Evolutionary conservation across 2,329 filamentous ascomycete species (phyloP).

Genomic region (Seiridium cupressi): DNA sequence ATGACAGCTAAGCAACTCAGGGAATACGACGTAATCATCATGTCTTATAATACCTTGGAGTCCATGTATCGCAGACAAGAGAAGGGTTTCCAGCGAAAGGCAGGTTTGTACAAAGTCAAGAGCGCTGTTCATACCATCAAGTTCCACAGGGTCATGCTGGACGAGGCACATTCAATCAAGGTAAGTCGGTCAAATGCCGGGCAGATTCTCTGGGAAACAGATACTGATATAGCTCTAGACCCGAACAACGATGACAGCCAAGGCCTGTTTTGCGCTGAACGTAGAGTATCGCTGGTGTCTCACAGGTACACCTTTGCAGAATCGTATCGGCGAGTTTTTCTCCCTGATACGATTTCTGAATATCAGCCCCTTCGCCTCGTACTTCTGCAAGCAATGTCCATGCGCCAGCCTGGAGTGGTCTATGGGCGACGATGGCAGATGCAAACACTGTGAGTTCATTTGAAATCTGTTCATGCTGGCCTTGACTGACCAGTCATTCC

Average conservation of each 20-base stretch:
- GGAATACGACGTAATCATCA: constrained; percentile 90
- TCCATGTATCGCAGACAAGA: constrained; percentile 90
- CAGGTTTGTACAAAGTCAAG: constrained; percentile 76
- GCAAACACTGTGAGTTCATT: constrained; percentile 63
- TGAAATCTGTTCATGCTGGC: not conserved
- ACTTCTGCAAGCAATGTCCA: constrained; percentile 84
- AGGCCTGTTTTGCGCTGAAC: constrained; percentile 88
- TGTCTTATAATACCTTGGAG: constrained; percentile 91
- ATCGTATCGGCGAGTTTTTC: constrained; percentile 96
- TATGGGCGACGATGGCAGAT: constrained; percentile 69
- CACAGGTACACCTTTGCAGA: constrained; percentile 92
- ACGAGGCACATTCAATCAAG: constrained; percentile 95
- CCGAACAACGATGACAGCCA: constrained; percentile 86
- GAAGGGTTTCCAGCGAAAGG: constrained; percentile 82
- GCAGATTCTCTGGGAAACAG: too few relatives aligned
- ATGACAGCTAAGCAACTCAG: constrained; percentile 73
- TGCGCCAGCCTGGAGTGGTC: constrained; percentile 85
- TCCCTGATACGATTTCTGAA: constrained; percentile 91
- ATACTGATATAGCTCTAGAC: constrained; percentile 42
- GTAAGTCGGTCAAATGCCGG: constrained; percentile 33
- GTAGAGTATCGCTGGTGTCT: constrained; percentile 93
- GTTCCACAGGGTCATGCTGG: constrained; percentile 89
- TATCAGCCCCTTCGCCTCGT: constrained; percentile 84
- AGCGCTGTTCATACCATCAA: constrained; percentile 79
- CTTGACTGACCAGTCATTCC: constrained; percentile 14